Base-by-base conservation (phyloP, 192 early-diverging fungal genomes). In the Coemansia sp. region DNA sequence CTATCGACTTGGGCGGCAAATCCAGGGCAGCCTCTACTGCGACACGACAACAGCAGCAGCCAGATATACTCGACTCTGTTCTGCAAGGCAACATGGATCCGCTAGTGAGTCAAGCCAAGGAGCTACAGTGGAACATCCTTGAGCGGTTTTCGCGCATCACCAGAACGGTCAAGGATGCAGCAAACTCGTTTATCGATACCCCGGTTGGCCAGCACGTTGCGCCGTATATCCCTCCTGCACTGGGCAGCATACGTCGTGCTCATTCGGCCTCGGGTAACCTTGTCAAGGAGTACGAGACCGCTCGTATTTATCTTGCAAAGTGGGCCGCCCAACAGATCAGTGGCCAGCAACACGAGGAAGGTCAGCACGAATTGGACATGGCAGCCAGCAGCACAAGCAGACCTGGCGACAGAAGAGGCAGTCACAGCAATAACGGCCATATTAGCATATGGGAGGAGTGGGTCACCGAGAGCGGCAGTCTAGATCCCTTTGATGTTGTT, bases 281-380 rank as follows among this genome's bases (percentile, higher is more conserved):
- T 1, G 88, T 89, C 34, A 88, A 88, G n/a, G 91, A 93, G 58
- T 93, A 91, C 63, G 91, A 93, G 63, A 84, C 88, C 61, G 90
- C 89, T 0, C 84, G 91, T 8, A 81, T 93, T 8, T 93, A 89
- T 61, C 73, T 91, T 28, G 91, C 91, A 7, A 90, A 89, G 60
- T 93, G 90, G 91, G 92, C 90, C 14, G 88, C 89, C 6, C 80
- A 78, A 66, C 71, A 83, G 48, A 83, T 83, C 1, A 83, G 77
- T 49, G 60, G 71, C 38, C 75, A 83, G 69, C 80, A 83, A 52
- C 72, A 83, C n/a, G 80, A 83, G 45, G 80, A 77, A 22, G 75
- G 75, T 20, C 63, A 83, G 31, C 68, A 67, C 57, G 76, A 85
- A 54, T 73, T 71, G 10, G 70, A 36, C 17, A 12, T 67, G 52